Percentiles rank a stretch among this genome's conserved stretches.
Evolutionary conservation across 768 basidiomycete genomes (phyloP).

Genomic region (Mrakia blollopis): DNA sequence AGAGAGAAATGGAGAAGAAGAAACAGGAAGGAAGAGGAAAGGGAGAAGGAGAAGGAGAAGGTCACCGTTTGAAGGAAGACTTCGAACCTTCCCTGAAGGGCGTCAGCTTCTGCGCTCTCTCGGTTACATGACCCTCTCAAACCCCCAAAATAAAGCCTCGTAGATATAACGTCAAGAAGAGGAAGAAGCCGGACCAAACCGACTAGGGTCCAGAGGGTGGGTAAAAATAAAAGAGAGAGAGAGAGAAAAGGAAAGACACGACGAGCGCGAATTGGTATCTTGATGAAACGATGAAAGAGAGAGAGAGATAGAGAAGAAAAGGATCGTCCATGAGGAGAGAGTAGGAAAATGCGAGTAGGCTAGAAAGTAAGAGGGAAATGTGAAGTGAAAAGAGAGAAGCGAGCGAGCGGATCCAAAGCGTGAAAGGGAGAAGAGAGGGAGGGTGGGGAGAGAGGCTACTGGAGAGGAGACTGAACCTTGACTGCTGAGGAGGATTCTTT

Average conservation of each 20-base stretch:
- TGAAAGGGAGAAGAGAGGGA: neutral
- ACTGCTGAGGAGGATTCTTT: constrained; percentile 23
- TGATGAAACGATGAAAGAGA: neutral
- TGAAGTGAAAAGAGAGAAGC: neutral
- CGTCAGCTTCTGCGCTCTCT: too few species aligned
- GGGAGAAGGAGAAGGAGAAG: too few species aligned
- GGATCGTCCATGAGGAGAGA: neutral
- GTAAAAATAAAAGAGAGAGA: neutral
- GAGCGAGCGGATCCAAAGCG: neutral
- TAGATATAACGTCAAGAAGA: too few species aligned
- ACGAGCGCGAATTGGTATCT: neutral
- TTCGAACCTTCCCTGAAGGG: too few species aligned
- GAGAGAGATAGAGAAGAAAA: neutral
- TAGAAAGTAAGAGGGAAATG: neutral
- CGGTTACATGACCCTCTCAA: too few species aligned
- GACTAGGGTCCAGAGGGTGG: neutral
- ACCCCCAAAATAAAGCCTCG: too few species aligned
- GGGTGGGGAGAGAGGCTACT: neutral
- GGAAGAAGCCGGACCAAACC: too few species aligned
- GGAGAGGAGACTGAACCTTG: constrained; percentile 1
- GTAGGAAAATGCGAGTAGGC: neutral
- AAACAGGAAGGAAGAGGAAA: too few species aligned
- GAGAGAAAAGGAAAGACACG: too few species aligned
- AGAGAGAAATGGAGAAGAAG: too few species aligned
- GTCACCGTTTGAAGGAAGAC: too few species aligned